Percentiles rank a stretch among this genome's conserved stretches.
Conservation (phyloP, 2,329 filamentous ascomycete genomes). For the Cryphonectria nitschkei region DNA sequence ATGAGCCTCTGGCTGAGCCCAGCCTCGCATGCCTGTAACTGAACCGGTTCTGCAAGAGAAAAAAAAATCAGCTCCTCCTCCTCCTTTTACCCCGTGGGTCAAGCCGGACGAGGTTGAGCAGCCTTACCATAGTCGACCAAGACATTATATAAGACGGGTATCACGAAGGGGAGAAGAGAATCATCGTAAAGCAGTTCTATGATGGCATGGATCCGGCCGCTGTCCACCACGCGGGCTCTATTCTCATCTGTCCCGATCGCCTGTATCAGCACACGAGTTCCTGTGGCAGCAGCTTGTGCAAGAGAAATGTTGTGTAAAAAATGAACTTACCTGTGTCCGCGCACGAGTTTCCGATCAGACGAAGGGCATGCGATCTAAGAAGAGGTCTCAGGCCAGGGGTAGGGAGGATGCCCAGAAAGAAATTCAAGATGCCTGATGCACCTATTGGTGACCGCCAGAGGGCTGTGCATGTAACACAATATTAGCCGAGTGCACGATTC, state of each 20-base stretch:
- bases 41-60: constrained; percentile 55
- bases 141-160: constrained; percentile 66
- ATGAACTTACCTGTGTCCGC: constrained; percentile 57
- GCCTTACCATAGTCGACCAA: constrained; percentile 64
- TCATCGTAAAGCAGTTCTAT: constrained; percentile 53
- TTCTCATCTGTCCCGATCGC: constrained; percentile 55
- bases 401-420: constrained; percentile 55
- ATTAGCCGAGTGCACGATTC: constrained; percentile 10
- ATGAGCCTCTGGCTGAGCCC: constrained; percentile 55
- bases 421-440: constrained; percentile 59
- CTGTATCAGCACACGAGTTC: neutral
- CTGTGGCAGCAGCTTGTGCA: neutral
- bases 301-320: neutral
- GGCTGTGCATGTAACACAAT: constrained; percentile 40
- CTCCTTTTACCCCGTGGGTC: neutral
- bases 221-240: constrained; percentile 56
- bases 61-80: constrained; percentile 29
- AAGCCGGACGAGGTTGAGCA: neutral
- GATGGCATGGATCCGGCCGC: constrained; percentile 51
- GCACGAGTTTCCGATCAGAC: constrained; percentile 64
- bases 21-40: constrained; percentile 57
- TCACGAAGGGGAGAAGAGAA: constrained; percentile 52
- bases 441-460: constrained; percentile 61
- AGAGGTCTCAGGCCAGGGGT: constrained; percentile 43
- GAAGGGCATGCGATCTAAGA: constrained; percentile 58